Percentiles rank a stretch among this genome's conserved stretches.
Conservation (phyloP, 257 asterid species). For the Nicotiana tabacum region DNA sequence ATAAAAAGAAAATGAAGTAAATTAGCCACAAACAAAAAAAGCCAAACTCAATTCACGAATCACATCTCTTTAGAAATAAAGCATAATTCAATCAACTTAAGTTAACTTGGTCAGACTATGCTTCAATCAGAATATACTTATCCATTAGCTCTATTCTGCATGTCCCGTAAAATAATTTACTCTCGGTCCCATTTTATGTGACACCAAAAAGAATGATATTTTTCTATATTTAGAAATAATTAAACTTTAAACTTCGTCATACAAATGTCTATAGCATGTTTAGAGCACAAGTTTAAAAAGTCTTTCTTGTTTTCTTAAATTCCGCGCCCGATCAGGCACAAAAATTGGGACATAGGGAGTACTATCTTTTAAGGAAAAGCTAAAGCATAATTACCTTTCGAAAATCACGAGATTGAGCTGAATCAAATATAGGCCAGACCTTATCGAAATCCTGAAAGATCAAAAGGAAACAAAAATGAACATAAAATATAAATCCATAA, state of each 20-base stretch:
- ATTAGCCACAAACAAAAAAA: not conserved
- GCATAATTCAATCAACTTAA: not conserved
- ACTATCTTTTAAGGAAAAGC: not conserved
- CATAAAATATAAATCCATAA: not conserved
- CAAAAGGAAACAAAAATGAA: slow-evolving; percentile 4
- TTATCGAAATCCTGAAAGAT: slow-evolving; percentile 85
- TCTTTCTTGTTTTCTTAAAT: not conserved
- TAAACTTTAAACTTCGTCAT: not conserved
- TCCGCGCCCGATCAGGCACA: not conserved
- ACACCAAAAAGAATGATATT: not conserved
- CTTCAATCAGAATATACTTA: not conserved
- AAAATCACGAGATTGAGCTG: slow-evolving; percentile 98
- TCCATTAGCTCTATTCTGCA: not conserved
- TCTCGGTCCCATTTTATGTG: not conserved
- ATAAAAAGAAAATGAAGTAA: slow-evolving; percentile 5
- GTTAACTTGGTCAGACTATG: not conserved
- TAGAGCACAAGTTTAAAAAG: not conserved
- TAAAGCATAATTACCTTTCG: slow-evolving; percentile 57
- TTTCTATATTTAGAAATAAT: not conserved
- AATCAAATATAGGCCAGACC: slow-evolving; percentile 99
- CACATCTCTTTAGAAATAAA: not conserved
- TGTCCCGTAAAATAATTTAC: no score
- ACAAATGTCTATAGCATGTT: not conserved
- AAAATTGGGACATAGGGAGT: not conserved
- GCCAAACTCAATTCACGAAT: not conserved